These are phyloP conservation scores for Yamadazyma spencermartinsiae DNA, from an alignment of 1,139 yeast genomes.

Conservation along the genomic window DNA sequence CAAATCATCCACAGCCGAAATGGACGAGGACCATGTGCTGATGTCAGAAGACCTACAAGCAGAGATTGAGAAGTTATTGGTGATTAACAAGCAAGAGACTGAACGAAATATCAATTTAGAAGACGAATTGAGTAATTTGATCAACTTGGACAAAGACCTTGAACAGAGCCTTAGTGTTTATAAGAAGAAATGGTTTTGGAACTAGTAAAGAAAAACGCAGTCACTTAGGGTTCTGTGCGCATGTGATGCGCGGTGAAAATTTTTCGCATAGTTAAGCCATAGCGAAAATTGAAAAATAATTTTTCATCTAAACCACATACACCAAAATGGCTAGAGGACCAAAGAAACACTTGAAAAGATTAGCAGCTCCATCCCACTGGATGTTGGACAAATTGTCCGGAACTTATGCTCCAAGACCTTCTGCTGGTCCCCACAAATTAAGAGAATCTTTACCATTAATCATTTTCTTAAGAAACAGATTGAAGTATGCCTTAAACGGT, in stretches of 20 bases:
- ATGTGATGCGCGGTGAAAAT: not conserved
- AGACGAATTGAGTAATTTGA: constrained; percentile 39
- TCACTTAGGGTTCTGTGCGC: not conserved
- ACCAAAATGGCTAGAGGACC: constrained; percentile 35
- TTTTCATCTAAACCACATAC: constrained; percentile 1
- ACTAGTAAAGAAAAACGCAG: constrained; percentile 2
- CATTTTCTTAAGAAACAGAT: constrained; percentile 98
- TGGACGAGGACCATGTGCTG: constrained; percentile 25
- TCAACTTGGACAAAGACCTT: constrained; percentile 28
- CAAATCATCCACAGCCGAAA: constrained; percentile 34
- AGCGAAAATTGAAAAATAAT: not conserved
- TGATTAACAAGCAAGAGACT: constrained; percentile 56
- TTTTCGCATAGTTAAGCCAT: constrained; percentile 3
- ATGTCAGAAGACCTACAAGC: constrained; percentile 42
- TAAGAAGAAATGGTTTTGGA: constrained; percentile 23
- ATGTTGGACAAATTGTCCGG: constrained; percentile 99
- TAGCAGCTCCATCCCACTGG: constrained; percentile 94
- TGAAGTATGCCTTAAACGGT: constrained; percentile 99
- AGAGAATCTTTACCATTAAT: constrained; percentile 98
- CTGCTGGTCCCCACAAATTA: constrained; percentile 99
- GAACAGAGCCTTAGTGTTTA: constrained; percentile 25
- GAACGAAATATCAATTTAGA: constrained; percentile 57
- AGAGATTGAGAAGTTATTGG: constrained; percentile 48
- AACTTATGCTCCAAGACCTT: constrained; percentile 99
- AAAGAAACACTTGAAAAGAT: constrained; percentile 47